Base-by-base conservation (phyloP, 768 basidiomycete species). In the Auricularia sp. region DNA sequence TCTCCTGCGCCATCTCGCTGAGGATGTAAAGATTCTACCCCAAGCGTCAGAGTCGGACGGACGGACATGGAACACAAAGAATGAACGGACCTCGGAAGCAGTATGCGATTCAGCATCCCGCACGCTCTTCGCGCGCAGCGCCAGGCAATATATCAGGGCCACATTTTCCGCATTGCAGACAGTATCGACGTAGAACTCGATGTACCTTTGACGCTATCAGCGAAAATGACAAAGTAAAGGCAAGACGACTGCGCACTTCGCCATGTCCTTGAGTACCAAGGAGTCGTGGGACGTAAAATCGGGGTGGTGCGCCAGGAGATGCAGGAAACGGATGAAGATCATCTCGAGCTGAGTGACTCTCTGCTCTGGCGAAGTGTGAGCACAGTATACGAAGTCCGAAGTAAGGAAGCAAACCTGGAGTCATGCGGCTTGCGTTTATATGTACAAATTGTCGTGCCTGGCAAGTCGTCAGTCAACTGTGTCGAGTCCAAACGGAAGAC, bases 231-330 rank as follows among this genome's bases (percentile, higher is more conserved):
- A 4, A 36, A 44, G 23, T 3, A 16, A 33, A 7, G 3, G 14
- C 58, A 21, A 33, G 11, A 47, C 18, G 7, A 71, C 29, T 29
- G 29, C 87, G 58, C 68, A 97, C 93, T 88, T 91, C 29, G 89
- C 86, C 69, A 93, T 87, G 69, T 90, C 87, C 39, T 84, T 78
- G 43, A 95, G 73, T 51, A 87, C 86, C 39, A 90, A 88, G 43
- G 83, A 81, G 2, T 81, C 79, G 54, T 78, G 80, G 0, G 64
- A 65, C 21, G 80, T 81, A 70, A 93, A 95, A 74, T 99, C 97
- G 3, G 96, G 96, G 72, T 99, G 97, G 71, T 97, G 95, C 0
- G 94, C 92, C 3, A 98, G 79, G 0, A 94, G 74, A 71, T 94
- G 90, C 10, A 98, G 80, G 3, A 98, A 76, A 12, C 96, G 87